Conservation (phyloP, 2,329 filamentous ascomycete genomes). For the Apiospora marii region DNA sequence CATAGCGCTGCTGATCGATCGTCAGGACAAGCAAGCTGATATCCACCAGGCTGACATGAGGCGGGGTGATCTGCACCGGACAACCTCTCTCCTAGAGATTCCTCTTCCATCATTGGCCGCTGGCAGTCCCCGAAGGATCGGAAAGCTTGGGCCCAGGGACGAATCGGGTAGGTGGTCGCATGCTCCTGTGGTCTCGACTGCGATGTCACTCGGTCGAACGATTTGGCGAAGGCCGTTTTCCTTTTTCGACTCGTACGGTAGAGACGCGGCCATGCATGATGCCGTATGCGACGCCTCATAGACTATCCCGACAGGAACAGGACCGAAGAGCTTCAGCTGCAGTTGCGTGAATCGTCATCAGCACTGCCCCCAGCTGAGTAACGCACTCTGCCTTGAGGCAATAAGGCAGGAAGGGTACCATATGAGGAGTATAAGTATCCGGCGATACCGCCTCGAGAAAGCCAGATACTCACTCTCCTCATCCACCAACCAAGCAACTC, state of each 20-base stretch:
- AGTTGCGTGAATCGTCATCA: neutral
- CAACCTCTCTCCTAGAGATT: neutral
- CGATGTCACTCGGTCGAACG: neutral
- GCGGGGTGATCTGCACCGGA: neutral
- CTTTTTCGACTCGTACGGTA: neutral
- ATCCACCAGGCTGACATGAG: neutral
- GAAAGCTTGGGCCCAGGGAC: no score
- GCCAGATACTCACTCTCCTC: neutral
- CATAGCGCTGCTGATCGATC: neutral
- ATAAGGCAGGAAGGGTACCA: neutral
- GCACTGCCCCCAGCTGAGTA: neutral
- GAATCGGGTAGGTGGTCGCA: neutral
- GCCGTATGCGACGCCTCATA: no score
- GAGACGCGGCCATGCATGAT: neutral
- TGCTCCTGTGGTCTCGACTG: neutral
- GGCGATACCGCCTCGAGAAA: neutral
- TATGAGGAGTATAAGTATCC: neutral
- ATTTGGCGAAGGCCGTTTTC: neutral
- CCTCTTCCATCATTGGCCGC: neutral
- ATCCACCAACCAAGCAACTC: neutral
- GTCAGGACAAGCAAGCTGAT: no score
- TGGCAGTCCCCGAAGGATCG: neutral
- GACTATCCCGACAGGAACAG: no score
- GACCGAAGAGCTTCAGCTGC: neutral
- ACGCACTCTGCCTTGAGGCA: neutral